Conservation (phyloP, 345 rosid genomes). For the Garcia nutans region DNA sequence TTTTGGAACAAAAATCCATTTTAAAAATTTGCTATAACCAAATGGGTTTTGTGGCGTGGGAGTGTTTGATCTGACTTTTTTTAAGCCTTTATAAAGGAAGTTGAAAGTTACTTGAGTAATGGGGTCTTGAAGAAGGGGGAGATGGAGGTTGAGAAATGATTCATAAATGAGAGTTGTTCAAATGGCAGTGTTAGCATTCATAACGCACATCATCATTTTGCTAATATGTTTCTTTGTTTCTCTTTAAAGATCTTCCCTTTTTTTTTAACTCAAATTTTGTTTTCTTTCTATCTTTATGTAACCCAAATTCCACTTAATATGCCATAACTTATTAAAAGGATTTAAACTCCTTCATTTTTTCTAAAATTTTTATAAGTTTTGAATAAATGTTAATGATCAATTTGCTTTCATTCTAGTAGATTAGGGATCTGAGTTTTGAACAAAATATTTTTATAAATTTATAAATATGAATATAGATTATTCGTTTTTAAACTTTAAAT, state of each 20-base stretch:
- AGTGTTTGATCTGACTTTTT: not conserved
- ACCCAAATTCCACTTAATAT: not conserved
- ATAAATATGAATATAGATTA: too few relatives aligned
- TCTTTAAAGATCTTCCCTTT: not conserved
- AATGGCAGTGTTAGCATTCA: conserved; percentile 22
- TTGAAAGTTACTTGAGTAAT: not conserved
- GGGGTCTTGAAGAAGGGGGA: conserved; percentile 17
- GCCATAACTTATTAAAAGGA: too few relatives aligned
- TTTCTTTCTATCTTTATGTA: too few relatives aligned
- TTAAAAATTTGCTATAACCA: not conserved
- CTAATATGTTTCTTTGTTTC: not conserved
- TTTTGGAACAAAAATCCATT: conserved; percentile 9
- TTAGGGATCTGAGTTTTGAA: too few relatives aligned
- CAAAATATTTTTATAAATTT: too few relatives aligned
- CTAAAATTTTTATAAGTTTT: too few relatives aligned
- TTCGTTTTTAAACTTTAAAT: too few relatives aligned
- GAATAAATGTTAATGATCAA: too few relatives aligned
- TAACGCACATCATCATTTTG: not conserved
- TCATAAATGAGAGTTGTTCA: conserved; percentile 41
- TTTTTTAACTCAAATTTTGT: not conserved
- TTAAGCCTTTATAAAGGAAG: conserved; percentile 21
- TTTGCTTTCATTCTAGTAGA: too few relatives aligned
- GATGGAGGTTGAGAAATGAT: conserved; percentile 39
- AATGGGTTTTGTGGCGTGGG: too few relatives aligned
- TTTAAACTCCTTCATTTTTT: too few relatives aligned